Evolutionary conservation across 1,284 basidiomycete species (phyloP).

Genomic region (Cutaneotrichosporon mucoides): DNA sequence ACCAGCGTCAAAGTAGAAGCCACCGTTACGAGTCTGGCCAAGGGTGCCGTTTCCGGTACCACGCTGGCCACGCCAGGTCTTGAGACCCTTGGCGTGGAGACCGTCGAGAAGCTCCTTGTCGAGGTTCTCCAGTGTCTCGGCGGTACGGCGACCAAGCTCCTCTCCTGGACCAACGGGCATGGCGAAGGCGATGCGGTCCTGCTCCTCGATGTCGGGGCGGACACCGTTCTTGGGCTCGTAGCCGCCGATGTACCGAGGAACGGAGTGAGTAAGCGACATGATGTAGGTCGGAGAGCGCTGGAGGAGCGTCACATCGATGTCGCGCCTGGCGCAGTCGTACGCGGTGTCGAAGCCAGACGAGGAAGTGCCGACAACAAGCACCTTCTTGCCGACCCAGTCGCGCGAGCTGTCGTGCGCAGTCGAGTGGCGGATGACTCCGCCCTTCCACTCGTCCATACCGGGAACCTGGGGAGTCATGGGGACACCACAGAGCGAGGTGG

Average conservation of each 20-base stretch:
- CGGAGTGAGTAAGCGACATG: constrained; percentile 53
- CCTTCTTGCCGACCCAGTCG: constrained; percentile 58
- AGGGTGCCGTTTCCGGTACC: constrained; percentile 23
- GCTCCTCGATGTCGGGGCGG: constrained; percentile 52
- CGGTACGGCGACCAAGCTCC: constrained; percentile 26
- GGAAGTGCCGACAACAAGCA: constrained; percentile 59
- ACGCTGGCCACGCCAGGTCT: constrained; percentile 29
- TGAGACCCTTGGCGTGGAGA: constrained; percentile 55
- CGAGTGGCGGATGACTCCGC: constrained; percentile 55
- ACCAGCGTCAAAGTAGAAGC: constrained; percentile 41
- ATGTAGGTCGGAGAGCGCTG: constrained; percentile 62
- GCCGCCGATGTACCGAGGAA: constrained; percentile 44
- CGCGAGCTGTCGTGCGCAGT: constrained; percentile 53
- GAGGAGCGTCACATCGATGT: constrained; percentile 58
- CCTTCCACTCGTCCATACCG: constrained; percentile 52
- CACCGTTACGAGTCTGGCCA: constrained; percentile 29
- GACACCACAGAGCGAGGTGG: constrained; percentile 29
- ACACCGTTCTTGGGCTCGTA: constrained; percentile 49
- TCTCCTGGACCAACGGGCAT: constrained; percentile 27
- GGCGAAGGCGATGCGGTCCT: constrained; percentile 53
- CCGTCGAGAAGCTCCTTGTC: constrained; percentile 54
- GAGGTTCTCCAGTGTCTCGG: constrained; percentile 20
- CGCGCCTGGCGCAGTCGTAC: constrained; percentile 52
- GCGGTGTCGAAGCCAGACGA: constrained; percentile 56
- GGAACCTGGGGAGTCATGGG: constrained; percentile 22